phyloP scores from a whole-genome alignment of 257 asterid genomes.

The Solanum pinnatisectum region DNA sequence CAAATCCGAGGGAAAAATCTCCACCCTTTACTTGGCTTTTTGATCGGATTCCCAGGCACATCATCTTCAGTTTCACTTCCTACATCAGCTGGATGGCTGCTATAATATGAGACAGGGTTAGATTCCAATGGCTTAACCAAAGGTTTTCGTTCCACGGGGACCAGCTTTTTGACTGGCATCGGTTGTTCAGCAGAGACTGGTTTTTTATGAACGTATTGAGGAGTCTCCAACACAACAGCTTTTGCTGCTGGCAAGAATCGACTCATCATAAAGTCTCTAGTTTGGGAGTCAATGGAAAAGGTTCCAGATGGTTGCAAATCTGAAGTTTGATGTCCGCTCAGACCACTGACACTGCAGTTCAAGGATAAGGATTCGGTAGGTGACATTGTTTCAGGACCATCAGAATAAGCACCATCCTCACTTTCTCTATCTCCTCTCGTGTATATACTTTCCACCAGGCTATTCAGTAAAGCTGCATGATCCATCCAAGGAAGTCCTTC shows the following conservation, averaged over 20 bases:
- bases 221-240: conserved; percentile 70
- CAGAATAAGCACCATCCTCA: conserved; percentile 44
- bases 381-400: conserved; percentile 48
- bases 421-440: conserved; percentile 46
- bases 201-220: conserved; percentile 46
- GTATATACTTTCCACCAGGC: conserved; percentile 48
- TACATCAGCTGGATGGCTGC: conserved; percentile 25
- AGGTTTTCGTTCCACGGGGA: conserved; percentile 51
- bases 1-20: conserved; percentile 72
- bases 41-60: conserved; percentile 27
- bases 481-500: conserved; percentile 42
- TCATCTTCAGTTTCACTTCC: conserved; percentile 51
- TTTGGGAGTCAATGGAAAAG: conserved; percentile 44
- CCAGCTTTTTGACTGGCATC: conserved; percentile 33
- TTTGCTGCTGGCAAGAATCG: conserved; percentile 92
- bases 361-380: conserved; percentile 41
- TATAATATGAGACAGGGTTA: conserved; percentile 19
- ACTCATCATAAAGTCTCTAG: conserved; percentile 76
- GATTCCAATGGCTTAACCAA: conserved; percentile 27
- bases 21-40: conserved; percentile 62
- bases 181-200: conserved; percentile 27
- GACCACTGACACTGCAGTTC: conserved; percentile 59
- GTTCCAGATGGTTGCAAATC: conserved; percentile 47
- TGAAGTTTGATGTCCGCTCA: conserved; percentile 45
- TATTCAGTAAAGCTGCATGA: conserved; percentile 71